Conservation (phyloP, 139 green algal species). For the Chlamydomonas sp. region DNA sequence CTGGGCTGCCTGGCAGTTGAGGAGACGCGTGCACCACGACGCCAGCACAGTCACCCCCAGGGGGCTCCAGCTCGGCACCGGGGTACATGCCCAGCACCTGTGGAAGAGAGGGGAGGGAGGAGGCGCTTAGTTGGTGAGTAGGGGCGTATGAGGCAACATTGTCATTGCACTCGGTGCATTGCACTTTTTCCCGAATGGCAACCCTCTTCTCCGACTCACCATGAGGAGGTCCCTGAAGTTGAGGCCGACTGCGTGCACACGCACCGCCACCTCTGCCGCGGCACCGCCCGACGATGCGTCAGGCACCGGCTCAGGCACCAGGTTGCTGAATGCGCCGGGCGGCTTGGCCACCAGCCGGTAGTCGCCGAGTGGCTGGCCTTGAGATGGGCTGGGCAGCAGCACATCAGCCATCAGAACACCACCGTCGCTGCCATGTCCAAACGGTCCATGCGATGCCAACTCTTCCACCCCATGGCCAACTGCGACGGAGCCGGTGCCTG, state of each 20-base stretch:
- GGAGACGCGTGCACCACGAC: conserved; percentile 39
- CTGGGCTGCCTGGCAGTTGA: no score
- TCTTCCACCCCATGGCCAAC: no score
- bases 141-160: no score
- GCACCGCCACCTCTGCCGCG: conserved; percentile 46
- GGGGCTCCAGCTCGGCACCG: conserved; percentile 53
- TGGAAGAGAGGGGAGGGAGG: no score
- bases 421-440: no score
- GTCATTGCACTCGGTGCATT: no score
- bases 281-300: conserved; percentile 5
- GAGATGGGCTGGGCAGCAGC: no score
- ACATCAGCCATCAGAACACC: no score
- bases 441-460: no score
- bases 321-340: conserved; percentile 40
- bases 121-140: no score
- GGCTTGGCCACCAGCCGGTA: conserved; percentile 40
- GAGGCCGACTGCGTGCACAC: conserved; percentile 66
- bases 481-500: no score
- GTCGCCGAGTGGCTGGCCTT: not conserved
- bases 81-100: conserved; percentile 74
- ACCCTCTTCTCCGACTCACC: conserved; percentile 14
- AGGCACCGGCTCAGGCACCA: conserved; percentile 31
- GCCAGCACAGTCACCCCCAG: conserved; percentile 63
- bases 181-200: no score
- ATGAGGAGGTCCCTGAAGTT: conserved; percentile 75